Conservation (phyloP, 192 early-diverging fungal genomes). For the Backusella tarrabulga region DNA sequence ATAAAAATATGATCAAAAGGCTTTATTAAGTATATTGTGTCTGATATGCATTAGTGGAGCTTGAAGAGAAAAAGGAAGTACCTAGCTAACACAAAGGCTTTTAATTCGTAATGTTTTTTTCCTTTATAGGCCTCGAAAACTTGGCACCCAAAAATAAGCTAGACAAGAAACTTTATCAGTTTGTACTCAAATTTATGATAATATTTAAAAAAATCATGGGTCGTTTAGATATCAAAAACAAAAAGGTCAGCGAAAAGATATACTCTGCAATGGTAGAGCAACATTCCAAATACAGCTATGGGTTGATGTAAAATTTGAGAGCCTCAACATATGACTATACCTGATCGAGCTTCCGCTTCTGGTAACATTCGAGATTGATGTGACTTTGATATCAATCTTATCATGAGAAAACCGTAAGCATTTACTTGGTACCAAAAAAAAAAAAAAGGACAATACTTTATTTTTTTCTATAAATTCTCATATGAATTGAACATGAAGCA, state of each 20-base stretch:
- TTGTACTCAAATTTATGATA: neutral
- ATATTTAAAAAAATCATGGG: neutral
- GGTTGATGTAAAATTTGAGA: neutral
- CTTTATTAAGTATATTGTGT: no score
- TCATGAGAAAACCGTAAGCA: neutral
- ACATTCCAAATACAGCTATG: neutral
- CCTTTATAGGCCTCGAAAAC: neutral
- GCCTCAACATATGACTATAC: neutral
- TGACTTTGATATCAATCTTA: neutral
- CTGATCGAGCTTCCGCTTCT: neutral
- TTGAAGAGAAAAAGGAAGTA: neutral
- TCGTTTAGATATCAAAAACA: neutral
- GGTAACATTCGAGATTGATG: neutral
- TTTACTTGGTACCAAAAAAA: neutral
- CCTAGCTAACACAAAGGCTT: neutral
- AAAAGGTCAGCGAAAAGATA: neutral
- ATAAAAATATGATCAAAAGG: no score
- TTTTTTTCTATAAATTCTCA: neutral
- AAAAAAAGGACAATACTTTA: neutral
- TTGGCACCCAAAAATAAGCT: neutral
- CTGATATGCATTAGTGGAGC: no score
- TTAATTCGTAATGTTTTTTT: neutral
- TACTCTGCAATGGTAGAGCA: neutral
- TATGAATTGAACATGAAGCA: neutral
- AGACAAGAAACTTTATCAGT: neutral